These are phyloP conservation scores for Pseudogymnoascus sp. DNA, from an alignment of 2,329 filamentous ascomycete genomes.

Conservation along the genomic window DNA sequence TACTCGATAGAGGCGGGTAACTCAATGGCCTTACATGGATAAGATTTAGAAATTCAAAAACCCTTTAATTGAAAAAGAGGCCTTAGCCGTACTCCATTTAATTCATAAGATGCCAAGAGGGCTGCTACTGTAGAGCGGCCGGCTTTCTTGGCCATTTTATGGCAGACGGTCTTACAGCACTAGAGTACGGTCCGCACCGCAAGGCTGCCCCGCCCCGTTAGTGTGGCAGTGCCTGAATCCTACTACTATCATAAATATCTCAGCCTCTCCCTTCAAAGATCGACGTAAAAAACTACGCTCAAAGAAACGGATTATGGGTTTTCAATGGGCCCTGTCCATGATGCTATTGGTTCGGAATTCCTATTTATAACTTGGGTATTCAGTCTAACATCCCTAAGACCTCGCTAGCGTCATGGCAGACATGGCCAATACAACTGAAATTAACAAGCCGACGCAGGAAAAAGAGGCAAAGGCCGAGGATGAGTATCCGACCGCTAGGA, in stretches of 20 bases:
- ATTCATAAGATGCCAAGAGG: neutral
- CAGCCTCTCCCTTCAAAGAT: neutral
- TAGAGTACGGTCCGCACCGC: neutral
- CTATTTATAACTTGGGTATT: neutral
- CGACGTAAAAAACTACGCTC: neutral
- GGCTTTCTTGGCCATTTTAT: neutral
- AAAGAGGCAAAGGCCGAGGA: neutral
- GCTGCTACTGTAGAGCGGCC: neutral
- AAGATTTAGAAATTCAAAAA: neutral
- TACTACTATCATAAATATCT: neutral
- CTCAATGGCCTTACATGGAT: neutral
- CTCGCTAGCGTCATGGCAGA: neutral
- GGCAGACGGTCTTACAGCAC: neutral
- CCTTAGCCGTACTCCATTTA: neutral
- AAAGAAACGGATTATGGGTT: neutral
- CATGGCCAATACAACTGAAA: neutral
- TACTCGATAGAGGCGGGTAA: neutral
- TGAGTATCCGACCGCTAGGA: neutral
- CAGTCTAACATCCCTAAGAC: neutral
- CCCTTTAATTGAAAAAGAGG: neutral
- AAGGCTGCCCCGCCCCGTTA: neutral
- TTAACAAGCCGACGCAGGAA: neutral
- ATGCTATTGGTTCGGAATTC: neutral
- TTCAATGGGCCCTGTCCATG: neutral
- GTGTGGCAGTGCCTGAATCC: neutral